Evolutionary conservation across 495 filamentous ascomycete species (phyloP).

Genomic region (Elasticomyces elasticus): DNA sequence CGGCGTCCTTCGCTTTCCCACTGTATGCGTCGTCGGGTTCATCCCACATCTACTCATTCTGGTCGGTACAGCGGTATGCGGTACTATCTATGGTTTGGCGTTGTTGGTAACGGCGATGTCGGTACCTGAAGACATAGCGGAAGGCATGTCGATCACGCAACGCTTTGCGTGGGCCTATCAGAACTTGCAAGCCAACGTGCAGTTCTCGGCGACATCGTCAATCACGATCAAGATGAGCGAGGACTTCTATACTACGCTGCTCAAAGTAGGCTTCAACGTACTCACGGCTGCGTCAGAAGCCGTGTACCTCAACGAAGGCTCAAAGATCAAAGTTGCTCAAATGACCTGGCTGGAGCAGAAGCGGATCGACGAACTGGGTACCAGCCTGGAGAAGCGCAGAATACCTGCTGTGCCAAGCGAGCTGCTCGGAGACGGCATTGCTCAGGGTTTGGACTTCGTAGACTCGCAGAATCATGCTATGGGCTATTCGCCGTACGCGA

Average conservation of each 20-base stretch:
- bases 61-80: constrained; percentile 63
- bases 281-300: constrained; percentile 90
- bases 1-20: constrained; percentile 68
- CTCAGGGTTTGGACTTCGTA: constrained; percentile 11
- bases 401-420: constrained; percentile 25
- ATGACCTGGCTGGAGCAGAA: constrained; percentile 92
- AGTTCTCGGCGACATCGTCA: constrained; percentile 49
- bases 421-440: constrained; percentile 34
- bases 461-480: constrained; percentile 15
- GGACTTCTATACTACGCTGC: constrained; percentile 87
- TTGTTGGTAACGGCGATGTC: constrained; percentile 66
- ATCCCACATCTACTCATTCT: constrained; percentile 84
- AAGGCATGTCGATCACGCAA: constrained; percentile 37
- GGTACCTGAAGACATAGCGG: constrained; percentile 38
- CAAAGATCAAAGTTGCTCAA: constrained; percentile 57
- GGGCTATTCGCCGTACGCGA: constrained; percentile 48
- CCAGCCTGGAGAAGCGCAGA: constrained; percentile 18
- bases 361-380: constrained; percentile 36
- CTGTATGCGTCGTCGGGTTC: constrained; percentile 89
- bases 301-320: constrained; percentile 87
- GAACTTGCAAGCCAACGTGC: constrained; percentile 86
- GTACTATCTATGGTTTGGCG: constrained; percentile 63
- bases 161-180: constrained; percentile 58
- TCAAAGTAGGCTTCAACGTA: constrained; percentile 74
- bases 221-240: constrained; percentile 72